Evolutionary conservation across 345 rosid genomes (phyloP), one percentile per base, ranked within the genome.

Genomic region (Clarkia xantiana): DNA sequence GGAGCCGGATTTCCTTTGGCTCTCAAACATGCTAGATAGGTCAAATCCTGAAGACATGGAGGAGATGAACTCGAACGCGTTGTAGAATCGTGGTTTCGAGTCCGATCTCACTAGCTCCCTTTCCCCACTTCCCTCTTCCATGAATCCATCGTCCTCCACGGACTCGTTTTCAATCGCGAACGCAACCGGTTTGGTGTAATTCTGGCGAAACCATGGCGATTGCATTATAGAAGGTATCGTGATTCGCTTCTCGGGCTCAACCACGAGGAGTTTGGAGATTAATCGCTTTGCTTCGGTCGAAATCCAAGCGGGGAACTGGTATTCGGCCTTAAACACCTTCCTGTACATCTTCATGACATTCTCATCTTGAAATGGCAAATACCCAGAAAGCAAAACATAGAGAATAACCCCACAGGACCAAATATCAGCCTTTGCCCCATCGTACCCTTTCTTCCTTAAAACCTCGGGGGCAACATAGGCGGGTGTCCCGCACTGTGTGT

Each of bases 401-500:
- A 73, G 65, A 40, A 77, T 62, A 13, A 77, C 82, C 51, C 82
- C 82, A 42, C 82, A 77, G 44, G 82, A 77, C 82, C 82, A 77
- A 19, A 56, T 42, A 40, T 68, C 82, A 6, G 79, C 74, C 58
- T 63, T 73, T 4, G 74, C 69, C 18, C 82, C 82, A 43, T 77
- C 82, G 49, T 77, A 77, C 2, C 68, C 72, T 18, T 50, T 59
- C 38, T 50, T 63, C 49, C 62, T 49, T 51, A 77, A 39, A 6
- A 77, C 73, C 61, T 77, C 82, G 13, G 82, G 82, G 8, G 82
- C 73, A 19, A 68, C 68, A 5, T 59, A 59, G 8, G 67, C 55
- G 4, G 72, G 68, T 18, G 72, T 63, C 18, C 82, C 82, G n/a
- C 82, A 76, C 44, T 59, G 71, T 49, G 82, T 76, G 36, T 76